Evolutionary conservation across 75 land plant genomes (phyloP).

Genomic region (Selaginella moellendorffii): DNA sequence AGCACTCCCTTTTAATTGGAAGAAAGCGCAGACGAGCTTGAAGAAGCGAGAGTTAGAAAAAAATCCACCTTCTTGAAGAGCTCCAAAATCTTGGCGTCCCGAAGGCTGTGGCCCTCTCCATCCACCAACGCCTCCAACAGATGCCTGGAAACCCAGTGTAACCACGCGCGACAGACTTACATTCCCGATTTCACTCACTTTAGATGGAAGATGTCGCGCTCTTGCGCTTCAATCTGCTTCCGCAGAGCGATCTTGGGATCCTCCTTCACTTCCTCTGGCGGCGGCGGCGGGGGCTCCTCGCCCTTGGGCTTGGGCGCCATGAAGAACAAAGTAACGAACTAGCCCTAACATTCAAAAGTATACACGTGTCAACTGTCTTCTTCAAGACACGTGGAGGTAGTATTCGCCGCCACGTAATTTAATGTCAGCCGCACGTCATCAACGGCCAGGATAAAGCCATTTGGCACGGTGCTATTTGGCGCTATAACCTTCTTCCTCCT

Average conservation of each 20-base stretch:
- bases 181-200: background rate
- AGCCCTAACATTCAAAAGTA: background rate
- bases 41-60: no score
- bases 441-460: no score
- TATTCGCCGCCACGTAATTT: no score
- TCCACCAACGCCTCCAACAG: background rate
- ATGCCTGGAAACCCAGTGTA: background rate
- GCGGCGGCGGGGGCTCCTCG: background rate
- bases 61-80: background rate
- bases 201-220: background rate
- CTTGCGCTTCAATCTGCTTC: background rate
- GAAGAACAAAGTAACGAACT: background rate
- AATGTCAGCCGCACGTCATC: no score
- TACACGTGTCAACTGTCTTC: no score
- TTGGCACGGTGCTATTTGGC: no score
- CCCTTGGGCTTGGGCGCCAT: background rate
- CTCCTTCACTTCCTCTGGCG: background rate
- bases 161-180: background rate
- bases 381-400: no score
- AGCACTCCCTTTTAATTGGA: no score
- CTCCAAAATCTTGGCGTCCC: background rate
- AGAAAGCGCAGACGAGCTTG: no score
- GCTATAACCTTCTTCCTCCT: no score
- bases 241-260: background rate
- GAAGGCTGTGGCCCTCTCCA: conserved; percentile 1